Base-by-base conservation (phyloP, 2,329 filamentous ascomycete species). In the Fusarium secorum region DNA sequence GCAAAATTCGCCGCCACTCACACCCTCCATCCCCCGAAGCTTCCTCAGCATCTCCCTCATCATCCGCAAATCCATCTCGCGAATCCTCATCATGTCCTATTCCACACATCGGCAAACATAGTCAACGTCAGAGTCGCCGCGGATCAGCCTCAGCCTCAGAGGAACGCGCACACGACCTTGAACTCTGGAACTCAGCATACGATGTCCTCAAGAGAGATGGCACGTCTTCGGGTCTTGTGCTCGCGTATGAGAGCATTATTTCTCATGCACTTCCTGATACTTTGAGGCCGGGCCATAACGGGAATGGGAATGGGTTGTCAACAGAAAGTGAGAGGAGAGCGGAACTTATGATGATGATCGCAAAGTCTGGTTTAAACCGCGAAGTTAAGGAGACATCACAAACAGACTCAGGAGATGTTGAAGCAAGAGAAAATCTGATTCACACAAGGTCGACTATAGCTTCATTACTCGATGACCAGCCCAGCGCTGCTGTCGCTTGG, bases 161-260 rank as follows among this genome's bases (percentile, higher is more conserved):
- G 9, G 72, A 74, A 18, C 59, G 57, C 20, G 44, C 70, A 7
- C 77, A 76, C 24, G 70, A 74, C 24, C 65, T 79, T 39, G 72
- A 75, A 26, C 71, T 81, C 18, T 82, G 80, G 80, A 80, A 78
- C 49, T 58, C 75, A 20, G 80, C 78, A 8, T 82, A 82, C 55
- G 77, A 81, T 51, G 53, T 67, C 3, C 72, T 82, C 18, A 75
- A 79, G 33, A 74, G 78, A 48, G 75, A 77, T 15, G 68, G 73
- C 17, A 70, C 71, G 33, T 78, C 78, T 17, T 60, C 75, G 11
- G 76, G 74, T 11, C 76, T 82, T 14, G 79, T 81, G 6, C 64
- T 77, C 15, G 77, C 79, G 6, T 81, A 81, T 66, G 80, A 82
- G 63, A 75, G 70, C 55, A 81, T 82, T 49, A 71, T 82, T 46